phyloP scores from a whole-genome alignment of 1,284 basidiomycete genomes.

The Naganishia albida region DNA sequence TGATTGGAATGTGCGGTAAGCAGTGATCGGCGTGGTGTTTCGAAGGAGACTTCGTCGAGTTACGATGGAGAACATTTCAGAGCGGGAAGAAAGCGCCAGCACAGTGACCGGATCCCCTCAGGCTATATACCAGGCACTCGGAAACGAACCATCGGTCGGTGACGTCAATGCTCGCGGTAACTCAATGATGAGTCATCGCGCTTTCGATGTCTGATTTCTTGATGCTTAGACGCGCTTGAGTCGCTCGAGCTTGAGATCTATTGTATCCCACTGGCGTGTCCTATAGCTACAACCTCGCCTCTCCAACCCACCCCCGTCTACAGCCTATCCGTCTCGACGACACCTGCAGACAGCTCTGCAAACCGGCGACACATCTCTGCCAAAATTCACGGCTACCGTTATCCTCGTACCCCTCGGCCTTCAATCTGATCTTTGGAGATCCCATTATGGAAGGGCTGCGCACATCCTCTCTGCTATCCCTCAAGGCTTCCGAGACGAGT shows the following conservation, averaged over 20 bases:
- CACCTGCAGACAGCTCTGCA: conserved; percentile 14
- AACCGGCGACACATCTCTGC: conserved; percentile 17
- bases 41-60: conserved; percentile 20
- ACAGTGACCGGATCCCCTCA: not conserved
- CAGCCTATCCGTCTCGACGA: conserved; percentile 17
- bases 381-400: conserved; percentile 26
- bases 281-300: conserved; percentile 18
- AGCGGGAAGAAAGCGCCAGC: not conserved
- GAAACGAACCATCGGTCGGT: conserved; percentile 7
- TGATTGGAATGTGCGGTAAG: conserved; percentile 26
- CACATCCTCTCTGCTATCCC: conserved; percentile 3
- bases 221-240: not conserved
- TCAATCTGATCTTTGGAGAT: not conserved
- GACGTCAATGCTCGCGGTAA: conserved; percentile 8
- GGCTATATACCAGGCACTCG: conserved; percentile 2
- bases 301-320: conserved; percentile 18
- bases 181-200: conserved; percentile 2
- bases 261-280: too few relatives aligned
- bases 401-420: conserved; percentile 22
- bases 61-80: conserved; percentile 15
- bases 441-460: not conserved
- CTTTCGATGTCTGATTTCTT: too few relatives aligned
- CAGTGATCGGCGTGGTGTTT: conserved; percentile 22
- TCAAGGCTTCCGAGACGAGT: conserved; percentile 15
- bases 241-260: too few relatives aligned